Conservation (phyloP, 257 asterid genomes). For the Petunia axillaris region DNA sequence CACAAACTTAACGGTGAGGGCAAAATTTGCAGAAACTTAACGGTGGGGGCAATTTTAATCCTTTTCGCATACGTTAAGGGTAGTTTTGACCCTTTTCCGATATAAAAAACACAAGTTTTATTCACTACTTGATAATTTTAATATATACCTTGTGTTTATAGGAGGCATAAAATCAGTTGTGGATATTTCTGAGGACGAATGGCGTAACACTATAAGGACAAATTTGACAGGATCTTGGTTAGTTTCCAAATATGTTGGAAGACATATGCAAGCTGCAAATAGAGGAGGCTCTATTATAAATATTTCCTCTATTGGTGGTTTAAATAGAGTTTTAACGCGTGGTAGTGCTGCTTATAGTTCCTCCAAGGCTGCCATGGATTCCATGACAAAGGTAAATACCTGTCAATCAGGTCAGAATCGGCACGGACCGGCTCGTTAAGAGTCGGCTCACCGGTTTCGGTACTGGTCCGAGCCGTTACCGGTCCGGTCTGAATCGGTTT, state of each 20-base stretch:
- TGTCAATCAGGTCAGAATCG: too few relatives aligned
- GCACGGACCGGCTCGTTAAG: too few relatives aligned
- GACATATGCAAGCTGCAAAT: constrained; percentile 42
- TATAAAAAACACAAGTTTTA: too few relatives aligned
- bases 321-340: constrained; percentile 51
- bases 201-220: constrained; percentile 40
- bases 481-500: too few relatives aligned
- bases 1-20: too few relatives aligned
- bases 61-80: too few relatives aligned
- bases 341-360: constrained; percentile 58
- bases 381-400: constrained; percentile 52
- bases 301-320: constrained; percentile 60
- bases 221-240: constrained; percentile 60
- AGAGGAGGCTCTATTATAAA: constrained; percentile 58
- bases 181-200: constrained; percentile 54
- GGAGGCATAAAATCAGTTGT: constrained; percentile 44
- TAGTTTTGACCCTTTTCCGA: too few relatives aligned
- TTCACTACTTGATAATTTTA: background rate
- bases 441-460: too few relatives aligned
- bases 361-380: constrained; percentile 54
- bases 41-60: too few relatives aligned
- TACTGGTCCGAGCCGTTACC: too few relatives aligned
- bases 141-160: background rate
- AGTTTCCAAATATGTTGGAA: constrained; percentile 55
- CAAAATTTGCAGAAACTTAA: too few relatives aligned